These are phyloP conservation scores for Physaria fendleri DNA, from an alignment of 345 rosid species.

Conservation along the genomic window DNA sequence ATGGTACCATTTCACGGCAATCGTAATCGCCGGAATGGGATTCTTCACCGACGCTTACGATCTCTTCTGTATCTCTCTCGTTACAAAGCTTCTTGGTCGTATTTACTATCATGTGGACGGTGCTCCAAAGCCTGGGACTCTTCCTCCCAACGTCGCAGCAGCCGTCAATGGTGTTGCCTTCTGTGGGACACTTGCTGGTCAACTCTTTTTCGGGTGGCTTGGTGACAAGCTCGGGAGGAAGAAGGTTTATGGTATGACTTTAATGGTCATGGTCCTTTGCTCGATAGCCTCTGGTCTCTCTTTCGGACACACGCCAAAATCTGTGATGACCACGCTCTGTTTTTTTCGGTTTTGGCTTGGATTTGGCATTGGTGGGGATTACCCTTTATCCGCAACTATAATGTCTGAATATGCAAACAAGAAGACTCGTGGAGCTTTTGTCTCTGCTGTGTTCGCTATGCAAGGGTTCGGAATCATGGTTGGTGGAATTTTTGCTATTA, in stretches of 20 bases:
- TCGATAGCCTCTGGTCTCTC: slow-evolving; percentile 33
- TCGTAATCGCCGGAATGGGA: slow-evolving; percentile 40
- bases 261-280: slow-evolving; percentile 29
- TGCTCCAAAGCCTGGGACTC: slow-evolving; percentile 29
- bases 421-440: slow-evolving; percentile 36
- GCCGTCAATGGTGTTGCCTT: slow-evolving; percentile 44
- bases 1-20: slow-evolving; percentile 36
- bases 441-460: slow-evolving; percentile 42
- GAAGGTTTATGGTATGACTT: slow-evolving; percentile 51
- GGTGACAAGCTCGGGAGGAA: slow-evolving; percentile 78
- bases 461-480: slow-evolving; percentile 41
- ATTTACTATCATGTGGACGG: slow-evolving; percentile 39
- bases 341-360: slow-evolving; percentile 34
- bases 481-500: slow-evolving; percentile 35
- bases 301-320: slow-evolving; percentile 27
- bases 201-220: slow-evolving; percentile 37
- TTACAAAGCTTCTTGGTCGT: slow-evolving; percentile 39
- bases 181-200: slow-evolving; percentile 35
- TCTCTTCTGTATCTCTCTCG: slow-evolving; percentile 39
- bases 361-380: too few species aligned
- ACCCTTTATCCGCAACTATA: slow-evolving; percentile 48
- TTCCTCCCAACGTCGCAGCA: slow-evolving; percentile 40
- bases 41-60: slow-evolving; percentile 41
- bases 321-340: slow-evolving; percentile 32
- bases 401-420: slow-evolving; percentile 43